Evolutionary conservation across 2,329 filamentous ascomycete genomes (phyloP), one percentile per base, ranked within the genome.

Genomic region (Ceratocystis cubensis): DNA sequence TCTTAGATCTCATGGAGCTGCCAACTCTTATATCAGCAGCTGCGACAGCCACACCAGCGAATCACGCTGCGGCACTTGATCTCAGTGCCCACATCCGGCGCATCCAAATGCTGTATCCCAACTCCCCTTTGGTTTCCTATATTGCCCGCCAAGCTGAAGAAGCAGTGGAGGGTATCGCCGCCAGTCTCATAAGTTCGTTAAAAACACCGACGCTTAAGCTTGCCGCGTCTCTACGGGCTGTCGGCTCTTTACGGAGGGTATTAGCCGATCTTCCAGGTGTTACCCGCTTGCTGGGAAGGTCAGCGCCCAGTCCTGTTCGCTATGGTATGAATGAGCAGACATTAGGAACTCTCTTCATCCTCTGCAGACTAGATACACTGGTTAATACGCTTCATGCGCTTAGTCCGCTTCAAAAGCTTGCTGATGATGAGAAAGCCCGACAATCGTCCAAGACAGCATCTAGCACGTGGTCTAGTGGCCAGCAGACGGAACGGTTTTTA

Each of bases 21-120:
- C 94, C 94, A 0, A 86, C 88, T 0, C 78, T 97, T 44, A 82
- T 99, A 15, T 88, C 89, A 13, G 91, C 92, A 1, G 87, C 92
- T 59, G 87, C 92, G 66, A 82, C 82, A 2, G 77, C 82, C 1
- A 80, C 76, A 3, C 80, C 84, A 3, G 84, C 86, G 68, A 95
- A 91, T 71, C 96, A 96, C 78, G 87, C 91, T 1, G 89, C 91
- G 0, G 92, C 92, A 0, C 80, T 99, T 44, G 94, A 99, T 75
- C 81, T 99, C 1, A 88, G 96, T 73, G 88, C 89, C n/a, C 94
- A 97, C 74, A 94, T 96, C 73, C 89, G 90, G 71, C 85, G 94
- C 6, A 80, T 99, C 5, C 86, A 91, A 69, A 84, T 86, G 0
- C 79, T 97, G 33, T 96, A 96, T 73, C 88, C 92, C 0, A 80